A percentile compares a stretch with the other conserved stretches of the same genome.
Evolutionary conservation across 2,329 filamentous ascomycete species (phyloP).

Genomic region (Chalaropsis thielavioides): DNA sequence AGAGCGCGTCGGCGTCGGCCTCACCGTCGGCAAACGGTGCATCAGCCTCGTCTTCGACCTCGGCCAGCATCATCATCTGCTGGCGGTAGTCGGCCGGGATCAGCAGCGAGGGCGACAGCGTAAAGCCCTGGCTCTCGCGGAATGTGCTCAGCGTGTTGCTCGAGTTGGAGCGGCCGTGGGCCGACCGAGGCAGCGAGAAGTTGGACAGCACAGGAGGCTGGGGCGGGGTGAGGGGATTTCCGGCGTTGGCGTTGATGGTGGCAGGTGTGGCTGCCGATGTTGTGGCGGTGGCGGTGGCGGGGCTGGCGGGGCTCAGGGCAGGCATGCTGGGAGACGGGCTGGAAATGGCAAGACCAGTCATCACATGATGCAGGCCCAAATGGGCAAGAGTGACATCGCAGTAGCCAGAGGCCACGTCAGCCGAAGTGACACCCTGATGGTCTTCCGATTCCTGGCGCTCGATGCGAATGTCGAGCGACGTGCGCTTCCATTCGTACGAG

Average conservation of each 20-base stretch:
- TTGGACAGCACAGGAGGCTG: conserved; percentile 29
- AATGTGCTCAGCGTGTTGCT: conserved; percentile 34
- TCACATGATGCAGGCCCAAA: conserved; percentile 17
- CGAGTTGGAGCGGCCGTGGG: conserved; percentile 32
- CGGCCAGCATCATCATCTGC: conserved; percentile 14
- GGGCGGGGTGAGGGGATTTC: conserved; percentile 34
- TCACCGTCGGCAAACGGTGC: conserved; percentile 14
- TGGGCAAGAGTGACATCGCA: conserved; percentile 23
- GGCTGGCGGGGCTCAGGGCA: conserved; percentile 36
- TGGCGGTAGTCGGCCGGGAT: conserved; percentile 42
- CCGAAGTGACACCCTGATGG: background rate
- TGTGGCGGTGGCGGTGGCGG: conserved; percentile 16
- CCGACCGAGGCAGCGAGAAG: conserved; percentile 36
- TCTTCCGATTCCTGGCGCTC: conserved; percentile 17
- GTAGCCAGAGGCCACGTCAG: background rate
- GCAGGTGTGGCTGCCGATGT: conserved; percentile 21
- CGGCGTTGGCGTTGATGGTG: conserved; percentile 5
- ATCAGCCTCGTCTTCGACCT: conserved; percentile 17
- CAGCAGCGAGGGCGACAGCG: conserved; percentile 46
- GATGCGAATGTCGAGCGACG: conserved; percentile 33
- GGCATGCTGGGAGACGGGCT: conserved; percentile 29
- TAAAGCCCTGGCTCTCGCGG: conserved; percentile 45
- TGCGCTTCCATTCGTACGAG: conserved; percentile 50
- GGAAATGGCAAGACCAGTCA: conserved; percentile 12
- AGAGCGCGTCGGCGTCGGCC: conserved; percentile 17